Base-by-base conservation (phyloP, 179 eudicot species). In the Beta macrorhiza region DNA sequence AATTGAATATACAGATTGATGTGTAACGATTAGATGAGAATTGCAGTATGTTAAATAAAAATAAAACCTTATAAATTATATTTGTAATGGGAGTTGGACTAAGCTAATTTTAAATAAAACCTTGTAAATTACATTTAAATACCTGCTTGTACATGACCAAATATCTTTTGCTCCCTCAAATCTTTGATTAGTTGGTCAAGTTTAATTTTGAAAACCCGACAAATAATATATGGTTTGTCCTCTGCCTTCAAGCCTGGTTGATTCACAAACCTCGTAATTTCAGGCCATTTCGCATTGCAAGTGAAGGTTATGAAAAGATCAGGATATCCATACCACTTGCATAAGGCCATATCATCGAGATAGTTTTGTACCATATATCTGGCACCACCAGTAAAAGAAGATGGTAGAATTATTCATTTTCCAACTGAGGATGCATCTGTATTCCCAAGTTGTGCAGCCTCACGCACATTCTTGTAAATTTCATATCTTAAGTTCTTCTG, bases 171-270 rank as follows among this genome's bases (percentile, higher is more conserved):
- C 1, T 9, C 47, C 10, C 42, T 57, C 9, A 79, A 49, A 70
- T 57, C 75, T 1, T 70, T n/a, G 5, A 79, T 79, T n/a, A 79
- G 8, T 25, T 55, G 53, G 70, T 79, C 64, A 14, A 79, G 76
- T 22, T 79, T 79, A 14, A 79, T 70, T 15, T 79, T 70, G 14
- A 79, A 78, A 2, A 67, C 59, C 55, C 81, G 55, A 37, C 52
- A 22, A 7, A 78, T 19, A 7, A 78, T 78, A 32, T 68, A 65
- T 17, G 75, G 75, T 17, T 53, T 68, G 32, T 55, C 81, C 37
- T 69, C 64, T 15, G 75, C 75, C 4, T 17, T 53, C 17, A 68
- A 37, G 16, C 56, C 56, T 17, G 6, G 51, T 65, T 42, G 25
- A 3, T 25, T 5, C 11, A 78, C 10, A 67, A 45, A 29, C 20